These are phyloP conservation scores for Kuraishia capsulata DNA, from an alignment of 805 yeast species.

Conservation along the genomic window DNA sequence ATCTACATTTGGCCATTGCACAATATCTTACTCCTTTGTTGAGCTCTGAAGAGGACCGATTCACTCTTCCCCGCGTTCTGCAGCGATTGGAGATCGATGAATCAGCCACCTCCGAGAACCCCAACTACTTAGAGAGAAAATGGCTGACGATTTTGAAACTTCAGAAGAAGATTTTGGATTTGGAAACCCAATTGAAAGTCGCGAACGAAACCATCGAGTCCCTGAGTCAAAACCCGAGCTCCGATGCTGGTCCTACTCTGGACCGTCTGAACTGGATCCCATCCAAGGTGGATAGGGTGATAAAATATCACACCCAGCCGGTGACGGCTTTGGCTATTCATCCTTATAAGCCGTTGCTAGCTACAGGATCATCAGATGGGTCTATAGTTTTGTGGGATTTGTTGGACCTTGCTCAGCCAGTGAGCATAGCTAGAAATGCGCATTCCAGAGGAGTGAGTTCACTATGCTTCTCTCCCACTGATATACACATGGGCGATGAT, in stretches of 20 bases:
- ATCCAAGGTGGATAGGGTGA: background rate
- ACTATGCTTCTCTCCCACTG: slow-evolving; percentile 45
- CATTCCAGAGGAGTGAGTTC: slow-evolving; percentile 66
- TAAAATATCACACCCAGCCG: slow-evolving; percentile 32
- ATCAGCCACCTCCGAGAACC: no score
- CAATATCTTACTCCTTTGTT: slow-evolving; percentile 24
- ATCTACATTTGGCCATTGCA: slow-evolving; percentile 25
- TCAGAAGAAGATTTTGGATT: slow-evolving; percentile 62
- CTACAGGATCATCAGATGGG: slow-evolving; percentile 68
- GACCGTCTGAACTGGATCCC: slow-evolving; percentile 4
- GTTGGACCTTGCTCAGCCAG: slow-evolving; percentile 50
- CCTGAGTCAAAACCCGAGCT: slow-evolving; percentile 17
- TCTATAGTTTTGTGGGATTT: slow-evolving; percentile 64
- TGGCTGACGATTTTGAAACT: slow-evolving; percentile 82
- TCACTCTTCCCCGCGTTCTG: no score
- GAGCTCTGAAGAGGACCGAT: no score
- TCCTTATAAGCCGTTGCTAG: slow-evolving; percentile 59
- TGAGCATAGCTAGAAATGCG: slow-evolving; percentile 50
- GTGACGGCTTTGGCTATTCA: slow-evolving; percentile 63
- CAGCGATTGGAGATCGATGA: no score
- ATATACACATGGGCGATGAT: slow-evolving; percentile 10
- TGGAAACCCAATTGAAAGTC: slow-evolving; percentile 52
- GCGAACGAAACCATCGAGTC: slow-evolving; percentile 42
- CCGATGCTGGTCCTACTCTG: slow-evolving; percentile 11
- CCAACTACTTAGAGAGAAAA: slow-evolving; percentile 51